Percentiles rank a stretch among this genome's conserved stretches.
phyloP scores from a whole-genome alignment of 2,329 filamentous ascomycete genomes.

The Fusarium odoratissimum region DNA sequence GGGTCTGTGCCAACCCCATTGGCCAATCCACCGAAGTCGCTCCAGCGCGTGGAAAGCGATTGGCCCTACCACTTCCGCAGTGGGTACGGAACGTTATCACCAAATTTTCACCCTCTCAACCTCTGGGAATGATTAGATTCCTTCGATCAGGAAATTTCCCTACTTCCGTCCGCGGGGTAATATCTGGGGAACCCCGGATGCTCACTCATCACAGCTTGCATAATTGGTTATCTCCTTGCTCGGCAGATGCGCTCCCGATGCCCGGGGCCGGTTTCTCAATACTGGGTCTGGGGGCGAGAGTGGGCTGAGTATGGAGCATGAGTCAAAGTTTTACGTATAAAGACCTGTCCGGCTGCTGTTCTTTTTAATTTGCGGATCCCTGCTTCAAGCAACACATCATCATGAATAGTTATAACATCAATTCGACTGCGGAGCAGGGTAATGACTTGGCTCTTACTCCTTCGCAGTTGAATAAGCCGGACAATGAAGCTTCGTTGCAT shows the following conservation, averaged over 20 bases:
- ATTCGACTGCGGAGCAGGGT: neutral
- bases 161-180: neutral
- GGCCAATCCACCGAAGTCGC: neutral
- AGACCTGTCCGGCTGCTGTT: neutral
- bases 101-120: neutral
- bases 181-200: conserved; percentile 2
- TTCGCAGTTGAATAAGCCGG: neutral
- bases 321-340: conserved; percentile 10
- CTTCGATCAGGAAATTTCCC: neutral
- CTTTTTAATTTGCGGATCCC: neutral
- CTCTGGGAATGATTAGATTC: neutral
- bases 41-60: neutral
- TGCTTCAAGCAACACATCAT: neutral
- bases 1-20: neutral
- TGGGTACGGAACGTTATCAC: conserved; percentile 1
- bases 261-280: neutral
- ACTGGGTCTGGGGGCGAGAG: conserved; percentile 5
- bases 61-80: neutral
- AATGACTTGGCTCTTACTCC: neutral
- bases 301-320: conserved; percentile 12
- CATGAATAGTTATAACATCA: neutral
- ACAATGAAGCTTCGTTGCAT: neutral
- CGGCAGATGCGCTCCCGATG: neutral
- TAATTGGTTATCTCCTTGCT: neutral
- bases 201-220: neutral